These are phyloP conservation scores for Komagataella mondaviorum DNA, from an alignment of 805 yeast genomes.

Conservation along the genomic window DNA sequence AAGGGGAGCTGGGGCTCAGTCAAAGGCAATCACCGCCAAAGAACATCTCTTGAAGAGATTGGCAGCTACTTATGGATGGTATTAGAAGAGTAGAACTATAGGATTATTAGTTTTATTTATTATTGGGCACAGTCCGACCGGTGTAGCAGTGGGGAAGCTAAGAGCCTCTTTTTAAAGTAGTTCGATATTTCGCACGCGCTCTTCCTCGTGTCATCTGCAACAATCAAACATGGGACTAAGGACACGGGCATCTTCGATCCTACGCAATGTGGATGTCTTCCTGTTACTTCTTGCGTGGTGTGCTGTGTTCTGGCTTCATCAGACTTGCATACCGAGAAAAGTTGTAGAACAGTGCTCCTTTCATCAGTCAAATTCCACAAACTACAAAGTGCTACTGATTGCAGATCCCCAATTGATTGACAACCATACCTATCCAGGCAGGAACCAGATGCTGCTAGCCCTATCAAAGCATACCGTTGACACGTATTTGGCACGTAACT, in stretches of 20 bases:
- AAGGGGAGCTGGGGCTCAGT: constrained; percentile 24
- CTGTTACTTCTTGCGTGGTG: background rate
- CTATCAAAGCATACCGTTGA: constrained; percentile 55
- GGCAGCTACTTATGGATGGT: constrained; percentile 51
- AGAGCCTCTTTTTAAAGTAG: background rate
- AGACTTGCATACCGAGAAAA: background rate
- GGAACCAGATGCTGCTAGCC: constrained; percentile 37
- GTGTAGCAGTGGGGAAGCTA: background rate
- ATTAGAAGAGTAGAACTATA: background rate
- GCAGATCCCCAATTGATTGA: constrained; percentile 96
- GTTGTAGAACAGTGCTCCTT: background rate
- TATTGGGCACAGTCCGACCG: background rate
- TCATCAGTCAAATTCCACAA: background rate
- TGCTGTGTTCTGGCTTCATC: background rate
- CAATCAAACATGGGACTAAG: background rate
- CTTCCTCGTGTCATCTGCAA: background rate
- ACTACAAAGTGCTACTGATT: constrained; percentile 22
- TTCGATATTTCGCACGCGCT: background rate
- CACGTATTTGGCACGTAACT: constrained; percentile 67
- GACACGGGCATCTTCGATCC: background rate
- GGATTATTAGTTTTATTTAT: background rate
- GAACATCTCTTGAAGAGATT: constrained; percentile 55
- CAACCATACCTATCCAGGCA: constrained; percentile 69
- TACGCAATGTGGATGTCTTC: background rate
- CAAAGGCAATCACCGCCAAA: constrained; percentile 45